Evolutionary conservation across 2,329 filamentous ascomycete genomes (phyloP).

Genomic region (Colletotrichum limetticola): DNA sequence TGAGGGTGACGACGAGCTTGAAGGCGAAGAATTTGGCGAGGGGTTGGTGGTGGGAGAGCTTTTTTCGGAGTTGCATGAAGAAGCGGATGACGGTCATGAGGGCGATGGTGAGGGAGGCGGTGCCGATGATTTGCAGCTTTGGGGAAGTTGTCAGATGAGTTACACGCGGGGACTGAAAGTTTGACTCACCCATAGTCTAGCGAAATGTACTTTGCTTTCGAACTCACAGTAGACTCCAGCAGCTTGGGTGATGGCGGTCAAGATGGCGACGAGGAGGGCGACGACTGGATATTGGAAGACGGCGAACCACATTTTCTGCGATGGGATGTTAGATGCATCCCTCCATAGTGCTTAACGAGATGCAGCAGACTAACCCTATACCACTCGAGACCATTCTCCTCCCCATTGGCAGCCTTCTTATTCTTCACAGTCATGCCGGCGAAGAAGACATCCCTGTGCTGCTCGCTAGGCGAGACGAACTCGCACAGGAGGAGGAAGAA

Average conservation of each 20-base stretch:
- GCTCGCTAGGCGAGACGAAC: slow-evolving; percentile 49
- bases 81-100: slow-evolving; percentile 40
- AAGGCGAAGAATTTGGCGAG: slow-evolving; percentile 42
- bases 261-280: slow-evolving; percentile 53
- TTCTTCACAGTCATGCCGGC: slow-evolving; percentile 44
- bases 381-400: slow-evolving; percentile 45
- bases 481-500: slow-evolving; percentile 58
- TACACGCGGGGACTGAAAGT: neutral
- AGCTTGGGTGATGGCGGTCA: slow-evolving; percentile 44
- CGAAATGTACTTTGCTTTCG: slow-evolving; percentile 41
- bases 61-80: slow-evolving; percentile 26
- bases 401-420: slow-evolving; percentile 39
- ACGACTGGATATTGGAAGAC: slow-evolving; percentile 54
- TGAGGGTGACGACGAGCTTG: slow-evolving; percentile 40
- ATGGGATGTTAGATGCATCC: neutral
- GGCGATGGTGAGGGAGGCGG: slow-evolving; percentile 38
- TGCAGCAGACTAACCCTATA: slow-evolving; percentile 39
- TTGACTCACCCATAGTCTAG: slow-evolving; percentile 43
- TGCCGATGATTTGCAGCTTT: slow-evolving; percentile 42
- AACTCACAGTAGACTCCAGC: slow-evolving; percentile 44
- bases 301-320: slow-evolving; percentile 44
- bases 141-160: neutral
- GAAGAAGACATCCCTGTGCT: slow-evolving; percentile 49
- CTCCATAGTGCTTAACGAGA: rapidly evolving
- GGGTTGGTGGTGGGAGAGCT: slow-evolving; percentile 38